Evolutionary conservation across 2,329 filamentous ascomycete genomes (phyloP).

Genomic region (Dactylonectria estremocensis): DNA sequence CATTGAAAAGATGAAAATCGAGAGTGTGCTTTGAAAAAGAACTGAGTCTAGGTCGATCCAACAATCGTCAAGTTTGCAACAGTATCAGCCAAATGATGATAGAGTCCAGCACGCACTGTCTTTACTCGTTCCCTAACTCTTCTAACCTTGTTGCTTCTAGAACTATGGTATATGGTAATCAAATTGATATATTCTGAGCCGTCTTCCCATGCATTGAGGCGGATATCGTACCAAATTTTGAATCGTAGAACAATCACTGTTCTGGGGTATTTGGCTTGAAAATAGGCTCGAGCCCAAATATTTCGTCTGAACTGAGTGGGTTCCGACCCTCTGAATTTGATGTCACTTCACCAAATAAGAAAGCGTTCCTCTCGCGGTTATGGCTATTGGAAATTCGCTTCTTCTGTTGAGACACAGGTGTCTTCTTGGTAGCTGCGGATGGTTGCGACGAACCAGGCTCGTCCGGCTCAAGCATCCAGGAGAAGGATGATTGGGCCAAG

Average conservation of each 20-base stretch:
- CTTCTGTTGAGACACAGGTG: constrained; percentile 54
- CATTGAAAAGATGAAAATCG: constrained; percentile 56
- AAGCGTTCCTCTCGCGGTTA: constrained; percentile 70
- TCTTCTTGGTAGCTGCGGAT: constrained; percentile 45
- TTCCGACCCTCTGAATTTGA: constrained; percentile 54
- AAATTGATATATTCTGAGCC: background rate
- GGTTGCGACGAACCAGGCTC: constrained; percentile 50
- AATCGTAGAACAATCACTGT: constrained; percentile 17
- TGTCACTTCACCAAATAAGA: constrained; percentile 70
- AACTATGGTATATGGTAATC: background rate
- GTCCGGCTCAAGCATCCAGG: constrained; percentile 82
- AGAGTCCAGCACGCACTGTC: background rate
- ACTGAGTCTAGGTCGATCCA: background rate
- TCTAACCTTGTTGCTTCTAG: background rate
- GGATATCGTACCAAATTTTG: background rate
- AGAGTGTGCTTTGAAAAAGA: background rate
- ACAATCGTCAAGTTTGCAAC: no score
- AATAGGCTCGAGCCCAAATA: constrained; percentile 71
- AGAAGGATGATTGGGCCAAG: constrained; percentile 82
- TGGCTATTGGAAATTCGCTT: constrained; percentile 61
- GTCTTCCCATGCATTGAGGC: background rate
- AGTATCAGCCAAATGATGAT: background rate
- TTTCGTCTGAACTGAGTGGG: constrained; percentile 62
- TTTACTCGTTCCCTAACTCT: background rate
- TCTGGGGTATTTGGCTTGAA: constrained; percentile 44